Evolutionary conservation across 169 alveolate species (phyloP), one percentile per base, ranked within the genome.

Genomic region (Cryptosporidium bovis): DNA sequence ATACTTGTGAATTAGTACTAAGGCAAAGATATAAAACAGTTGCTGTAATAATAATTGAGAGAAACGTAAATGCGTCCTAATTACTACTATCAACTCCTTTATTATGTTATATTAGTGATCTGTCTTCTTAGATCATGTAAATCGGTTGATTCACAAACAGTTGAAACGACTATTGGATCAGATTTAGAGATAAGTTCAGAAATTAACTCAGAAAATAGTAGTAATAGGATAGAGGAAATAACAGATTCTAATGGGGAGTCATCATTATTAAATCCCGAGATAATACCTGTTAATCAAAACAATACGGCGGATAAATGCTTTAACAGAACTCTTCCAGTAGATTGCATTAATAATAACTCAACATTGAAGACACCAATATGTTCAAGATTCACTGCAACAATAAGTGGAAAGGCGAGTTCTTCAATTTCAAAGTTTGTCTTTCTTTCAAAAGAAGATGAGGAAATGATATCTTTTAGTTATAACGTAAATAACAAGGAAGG

Each of bases 381-480:
- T 2, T 77, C 87, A 3, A 48, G 71, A 29, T 60, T 29, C 65
- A 77, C 87, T 13, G 55, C 71, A 44, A 77, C 87, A 40, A 77
- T 77, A n/a, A 3, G 46, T 62, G 87, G 87, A 10, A 56, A 60
- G 36, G 31, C 71, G 7, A 10, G 8, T 12, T 4, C 58, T 3
- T 34, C 20, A 3, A 53, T 65, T 8, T 58, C 64, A 1, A 44
- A 20, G 13, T 77, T 24, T 46, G 51, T 36, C 10, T 77, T 77
- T 64, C 58, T 12, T 27, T 60, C 69, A 7, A 53, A 77, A 15
- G 51, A 60, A 16, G 69, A 56, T n/a, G 71, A 8, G 46, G 77
- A 56, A 13, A 13, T 77, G 51, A 60, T 77, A n/a, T 77, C 71
- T 12, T 77, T 77, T 36, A 60, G 36, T 3, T 46, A 58, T 44